Evolutionary conservation across 345 rosid genomes (phyloP), one percentile per base, ranked within the genome.

Genomic region (Cochlearia excelsa): DNA sequence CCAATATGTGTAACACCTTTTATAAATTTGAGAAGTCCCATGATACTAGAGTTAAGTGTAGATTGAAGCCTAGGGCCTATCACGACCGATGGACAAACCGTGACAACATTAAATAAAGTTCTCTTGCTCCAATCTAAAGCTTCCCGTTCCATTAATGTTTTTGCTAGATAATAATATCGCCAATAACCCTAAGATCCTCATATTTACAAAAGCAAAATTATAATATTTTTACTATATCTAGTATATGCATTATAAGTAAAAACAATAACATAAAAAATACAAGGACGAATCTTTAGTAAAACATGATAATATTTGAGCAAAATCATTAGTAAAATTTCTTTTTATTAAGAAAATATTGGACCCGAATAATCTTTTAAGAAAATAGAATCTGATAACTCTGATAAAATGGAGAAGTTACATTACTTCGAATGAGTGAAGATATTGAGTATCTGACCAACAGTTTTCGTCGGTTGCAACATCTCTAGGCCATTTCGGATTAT

Each of bases 41-140:
- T 61, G 69, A 81, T 79, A 63, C 78, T 75, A 54, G 81, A 45
- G 63, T 81, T 83, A 57, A 77, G 59, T 7, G 75, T 78, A 5
- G 82, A 48, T 49, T 81, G 87, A 71, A 80, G 71, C 75, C 77
- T 35, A n/a, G 89, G 87, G n/a, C 94, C 89, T 9, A 83, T 51
- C 0, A 69, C 38, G 9, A 77, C 34, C 1, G 81, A 69, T 0
- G 89, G 87, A 61, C 85, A 82, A 38, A 82, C 59, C 9, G 83
- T 78, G 34, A 70, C 58, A n/a, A 78, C 57, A 37, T 83, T 69
- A 8, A 76, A 61, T 54, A 57, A 67, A 11, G 31, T 67, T 54
- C 26, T 68, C 61, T 74, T 72, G 41, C 74, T 77, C 73, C 70
- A 63, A 33, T 73, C 82, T 69, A 52, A 7, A 30, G 82, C 87